Conservation (phyloP, 495 filamentous ascomycete genomes). For the Trichoderma virens region DNA sequence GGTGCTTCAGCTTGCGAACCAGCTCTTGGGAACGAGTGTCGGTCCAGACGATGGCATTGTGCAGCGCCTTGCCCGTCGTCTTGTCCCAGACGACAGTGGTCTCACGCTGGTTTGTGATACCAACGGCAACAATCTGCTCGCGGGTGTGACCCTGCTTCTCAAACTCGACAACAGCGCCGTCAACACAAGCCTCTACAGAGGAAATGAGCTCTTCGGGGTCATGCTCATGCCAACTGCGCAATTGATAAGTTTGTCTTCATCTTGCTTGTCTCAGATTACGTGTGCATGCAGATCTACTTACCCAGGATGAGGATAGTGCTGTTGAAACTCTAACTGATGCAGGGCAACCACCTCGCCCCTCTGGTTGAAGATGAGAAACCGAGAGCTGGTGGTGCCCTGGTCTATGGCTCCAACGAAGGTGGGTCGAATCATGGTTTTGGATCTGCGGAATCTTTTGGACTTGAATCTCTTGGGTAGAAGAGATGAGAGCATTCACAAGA, state of each 20-base stretch:
- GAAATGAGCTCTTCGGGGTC: constrained; percentile 62
- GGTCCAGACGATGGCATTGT: constrained; percentile 63
- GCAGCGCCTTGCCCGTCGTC: constrained; percentile 62
- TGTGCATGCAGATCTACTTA: constrained; percentile 31
- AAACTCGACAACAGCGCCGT: constrained; percentile 58
- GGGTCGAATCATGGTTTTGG: neutral
- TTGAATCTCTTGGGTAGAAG: constrained; percentile 7
- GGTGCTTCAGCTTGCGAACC: constrained; percentile 51
- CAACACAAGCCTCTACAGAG: constrained; percentile 68
- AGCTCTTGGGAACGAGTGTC: constrained; percentile 68
- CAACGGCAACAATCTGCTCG: constrained; percentile 61
- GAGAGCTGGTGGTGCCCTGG: constrained; percentile 70
- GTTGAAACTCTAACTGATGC: constrained; percentile 70
- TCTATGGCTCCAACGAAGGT: constrained; percentile 48
- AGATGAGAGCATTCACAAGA: neutral
- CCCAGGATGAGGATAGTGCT: constrained; percentile 70
- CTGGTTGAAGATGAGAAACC: constrained; percentile 73
- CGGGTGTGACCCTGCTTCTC: constrained; percentile 52
- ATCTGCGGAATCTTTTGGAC: neutral
- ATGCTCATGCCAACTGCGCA: constrained; percentile 69
- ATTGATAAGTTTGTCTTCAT: neutral
- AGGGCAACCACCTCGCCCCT: constrained; percentile 58
- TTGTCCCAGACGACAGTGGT: constrained; percentile 75
- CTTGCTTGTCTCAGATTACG: neutral
- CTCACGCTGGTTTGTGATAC: constrained; percentile 75